Conservation (phyloP, 768 basidiomycete species). For the Porphyrellus cyaneotinctus region DNA sequence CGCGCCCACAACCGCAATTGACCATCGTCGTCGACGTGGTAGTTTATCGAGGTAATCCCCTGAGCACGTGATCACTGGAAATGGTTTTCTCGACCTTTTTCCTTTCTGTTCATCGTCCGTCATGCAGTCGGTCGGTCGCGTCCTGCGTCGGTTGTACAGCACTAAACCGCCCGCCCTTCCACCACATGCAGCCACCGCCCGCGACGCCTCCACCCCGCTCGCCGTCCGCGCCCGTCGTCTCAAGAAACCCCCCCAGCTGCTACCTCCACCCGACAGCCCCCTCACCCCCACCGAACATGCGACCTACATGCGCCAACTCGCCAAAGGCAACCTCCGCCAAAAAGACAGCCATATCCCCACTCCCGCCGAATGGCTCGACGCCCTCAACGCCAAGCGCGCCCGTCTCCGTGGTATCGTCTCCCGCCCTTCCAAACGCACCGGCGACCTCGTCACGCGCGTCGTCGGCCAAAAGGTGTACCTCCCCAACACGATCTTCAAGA, state of each 20-base stretch:
- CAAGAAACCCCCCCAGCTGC: constrained; percentile 41
- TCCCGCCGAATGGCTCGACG: constrained; percentile 56
- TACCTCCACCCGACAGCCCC: constrained; percentile 40
- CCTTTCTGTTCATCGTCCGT: too few relatives aligned
- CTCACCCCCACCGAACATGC: constrained; percentile 64
- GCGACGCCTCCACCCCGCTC: constrained; percentile 67
- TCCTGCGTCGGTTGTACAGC: constrained; percentile 40
- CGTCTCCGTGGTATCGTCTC: constrained; percentile 67
- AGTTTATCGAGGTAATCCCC: too few relatives aligned
- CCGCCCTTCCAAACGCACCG: constrained; percentile 32
- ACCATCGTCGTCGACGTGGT: too few relatives aligned
- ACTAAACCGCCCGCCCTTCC: constrained; percentile 48
- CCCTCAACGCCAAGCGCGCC: constrained; percentile 52
- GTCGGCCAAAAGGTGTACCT: constrained; percentile 85
- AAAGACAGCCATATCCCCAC: constrained; percentile 37
- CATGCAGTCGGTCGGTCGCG: too few relatives aligned
- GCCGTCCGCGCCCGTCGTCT: constrained; percentile 68
- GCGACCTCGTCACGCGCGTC: constrained; percentile 39
- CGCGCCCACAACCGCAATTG: constrained; percentile 29
- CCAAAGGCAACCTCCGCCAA: constrained; percentile 46
- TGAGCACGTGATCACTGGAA: too few relatives aligned
- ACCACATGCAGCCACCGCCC: constrained; percentile 42
- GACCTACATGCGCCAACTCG: constrained; percentile 55
- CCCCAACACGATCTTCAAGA: constrained; percentile 78
- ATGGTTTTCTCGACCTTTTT: too few relatives aligned